These are phyloP conservation scores for Hypocreales sp. DNA, from an alignment of 2,329 filamentous ascomycete genomes.

Conservation along the genomic window DNA sequence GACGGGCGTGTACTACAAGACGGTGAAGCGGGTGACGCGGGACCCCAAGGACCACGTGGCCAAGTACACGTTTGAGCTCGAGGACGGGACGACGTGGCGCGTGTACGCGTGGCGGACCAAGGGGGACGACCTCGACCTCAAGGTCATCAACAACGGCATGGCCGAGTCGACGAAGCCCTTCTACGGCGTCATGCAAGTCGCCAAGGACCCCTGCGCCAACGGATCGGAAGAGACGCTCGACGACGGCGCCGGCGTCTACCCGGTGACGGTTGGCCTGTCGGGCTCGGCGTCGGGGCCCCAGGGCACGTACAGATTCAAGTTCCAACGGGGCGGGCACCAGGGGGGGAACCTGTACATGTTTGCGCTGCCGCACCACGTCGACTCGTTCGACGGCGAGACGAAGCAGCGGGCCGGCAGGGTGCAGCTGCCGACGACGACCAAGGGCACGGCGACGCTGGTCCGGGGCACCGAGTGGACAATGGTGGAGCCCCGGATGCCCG, in stretches of 20 bases:
- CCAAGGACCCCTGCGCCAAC: conserved; percentile 50
- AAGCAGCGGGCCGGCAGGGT: conserved; percentile 36
- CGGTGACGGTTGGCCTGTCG: conserved; percentile 45
- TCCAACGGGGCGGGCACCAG: conserved; percentile 52
- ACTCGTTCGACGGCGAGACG: conserved; percentile 51
- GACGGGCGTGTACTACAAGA: conserved; percentile 58
- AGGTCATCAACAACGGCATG: conserved; percentile 47
- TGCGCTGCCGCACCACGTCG: conserved; percentile 71
- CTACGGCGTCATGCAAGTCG: conserved; percentile 66
- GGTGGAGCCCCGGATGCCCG: conserved; percentile 56
- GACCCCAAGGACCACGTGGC: conserved; percentile 47
- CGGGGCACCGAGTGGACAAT: conserved; percentile 63
- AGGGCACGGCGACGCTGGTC: conserved; percentile 63
- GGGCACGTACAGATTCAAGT: conserved; percentile 62
- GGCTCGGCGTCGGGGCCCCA: conserved; percentile 42
- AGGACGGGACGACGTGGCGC: conserved; percentile 63
- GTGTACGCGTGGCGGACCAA: conserved; percentile 55
- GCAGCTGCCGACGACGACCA: conserved; percentile 65
- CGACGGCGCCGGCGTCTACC: conserved; percentile 58
- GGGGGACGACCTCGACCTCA: conserved; percentile 49
- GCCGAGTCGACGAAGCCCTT: conserved; percentile 54
- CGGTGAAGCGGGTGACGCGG: conserved; percentile 40
- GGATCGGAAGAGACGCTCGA: conserved; percentile 57
- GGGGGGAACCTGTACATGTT: conserved; percentile 60
- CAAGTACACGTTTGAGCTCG: conserved; percentile 62